These are phyloP conservation scores for Phytophthora crassamura DNA, from an alignment of 352 stramenopile genomes.

Conservation along the genomic window DNA sequence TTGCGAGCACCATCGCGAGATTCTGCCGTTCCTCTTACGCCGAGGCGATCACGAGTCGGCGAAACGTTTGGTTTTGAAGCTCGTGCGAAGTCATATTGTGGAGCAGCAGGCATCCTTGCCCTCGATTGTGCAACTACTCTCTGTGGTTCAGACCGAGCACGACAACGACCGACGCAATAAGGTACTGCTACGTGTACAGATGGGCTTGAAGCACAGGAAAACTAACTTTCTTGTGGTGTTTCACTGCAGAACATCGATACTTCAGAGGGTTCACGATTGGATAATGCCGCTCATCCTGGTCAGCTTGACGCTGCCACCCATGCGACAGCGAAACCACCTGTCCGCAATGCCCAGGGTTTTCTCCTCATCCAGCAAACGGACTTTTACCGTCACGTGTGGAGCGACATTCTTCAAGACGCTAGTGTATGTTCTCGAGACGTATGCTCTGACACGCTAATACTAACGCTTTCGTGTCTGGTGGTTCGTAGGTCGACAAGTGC, in stretches of 20 bases:
- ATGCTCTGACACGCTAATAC: background rate
- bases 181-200: conserved; percentile 39
- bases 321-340: conserved; percentile 1
- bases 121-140: conserved; percentile 45
- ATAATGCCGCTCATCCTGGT: conserved; percentile 1
- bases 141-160: conserved; percentile 55
- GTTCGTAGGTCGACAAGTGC: conserved; percentile 44
- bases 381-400: conserved; percentile 66
- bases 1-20: conserved; percentile 61
- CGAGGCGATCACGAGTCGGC: conserved; percentile 51
- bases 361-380: conserved; percentile 64
- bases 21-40: conserved; percentile 75
- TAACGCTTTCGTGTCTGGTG: background rate
- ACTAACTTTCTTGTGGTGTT: conserved; percentile 5
- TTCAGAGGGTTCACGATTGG: background rate
- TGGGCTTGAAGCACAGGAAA: conserved; percentile 26
- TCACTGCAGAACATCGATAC: conserved; percentile 12
- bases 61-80: conserved; percentile 57
- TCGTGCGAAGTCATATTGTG: conserved; percentile 62
- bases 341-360: conserved; percentile 53
- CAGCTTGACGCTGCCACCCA: background rate
- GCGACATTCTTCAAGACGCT: conserved; percentile 45
- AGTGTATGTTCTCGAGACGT: conserved; percentile 35
- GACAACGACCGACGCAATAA: conserved; percentile 37
- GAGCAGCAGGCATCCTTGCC: conserved; percentile 53